Percentiles rank a stretch among this genome's conserved stretches.
phyloP scores from a whole-genome alignment of 1,139 yeast genomes.

The Nematodospora anomalae region DNA sequence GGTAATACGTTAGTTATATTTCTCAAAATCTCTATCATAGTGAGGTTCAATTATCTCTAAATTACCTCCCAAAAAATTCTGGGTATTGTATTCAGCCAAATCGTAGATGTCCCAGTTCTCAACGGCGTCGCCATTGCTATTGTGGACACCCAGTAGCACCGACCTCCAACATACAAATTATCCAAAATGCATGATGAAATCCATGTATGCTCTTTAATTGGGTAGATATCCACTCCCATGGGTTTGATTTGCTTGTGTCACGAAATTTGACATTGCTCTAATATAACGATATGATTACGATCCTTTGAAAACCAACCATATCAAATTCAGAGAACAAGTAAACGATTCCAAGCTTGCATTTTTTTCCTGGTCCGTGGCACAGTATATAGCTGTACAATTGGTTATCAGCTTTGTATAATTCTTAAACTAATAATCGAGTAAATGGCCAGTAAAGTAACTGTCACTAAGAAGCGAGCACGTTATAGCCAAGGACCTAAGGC shows the following conservation, averaged over 20 bases:
- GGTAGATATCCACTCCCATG: conserved; percentile 49
- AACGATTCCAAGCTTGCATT: conserved; percentile 63
- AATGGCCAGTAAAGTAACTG: conserved; percentile 56
- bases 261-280: conserved; percentile 59
- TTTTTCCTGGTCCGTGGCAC: conserved; percentile 67
- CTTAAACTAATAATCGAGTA: conserved; percentile 49
- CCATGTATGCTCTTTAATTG: no score
- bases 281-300: conserved; percentile 59
- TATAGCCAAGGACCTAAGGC: conserved; percentile 55
- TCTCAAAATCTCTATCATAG: conserved; percentile 26
- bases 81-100: conserved; percentile 36
- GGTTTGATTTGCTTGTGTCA: no score
- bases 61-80: conserved; percentile 60
- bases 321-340: conserved; percentile 54
- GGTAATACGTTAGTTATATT: conserved; percentile 2
- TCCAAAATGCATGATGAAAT: conserved; percentile 42
- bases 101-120: conserved; percentile 52
- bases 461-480: conserved; percentile 61
- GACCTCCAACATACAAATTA: conserved; percentile 56
- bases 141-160: no score
- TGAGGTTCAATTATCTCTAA: conserved; percentile 48
- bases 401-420: conserved; percentile 50
- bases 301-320: conserved; percentile 54
- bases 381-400: conserved; percentile 58
- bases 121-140: conserved; percentile 54